Evolutionary conservation across 371 early-diverging fungal genomes (phyloP), one percentile per base, ranked within the genome.

Genomic region (Haplosporangium sp.): DNA sequence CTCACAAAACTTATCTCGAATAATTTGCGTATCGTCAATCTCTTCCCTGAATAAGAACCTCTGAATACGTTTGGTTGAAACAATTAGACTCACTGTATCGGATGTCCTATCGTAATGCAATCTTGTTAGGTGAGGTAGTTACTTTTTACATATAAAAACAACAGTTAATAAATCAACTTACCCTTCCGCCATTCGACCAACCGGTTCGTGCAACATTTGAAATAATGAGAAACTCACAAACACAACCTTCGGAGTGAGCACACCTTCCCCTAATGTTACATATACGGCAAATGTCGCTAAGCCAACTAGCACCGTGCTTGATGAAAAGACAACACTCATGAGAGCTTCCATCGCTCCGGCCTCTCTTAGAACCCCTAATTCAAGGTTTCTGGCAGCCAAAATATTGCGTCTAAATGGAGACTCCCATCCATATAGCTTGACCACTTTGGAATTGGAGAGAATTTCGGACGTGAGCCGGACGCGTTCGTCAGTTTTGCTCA

Each of bases 171-270:
- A 19, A 19, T 17, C 52, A 52, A 53, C 67, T 61, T 71, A 76
- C 77, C 91, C 88, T 72, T 82, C 87, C 0, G 95, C 93, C 15
- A 93, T 86, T 48, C 89, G 84, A 59, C 84, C 64, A 17, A 95
- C 76, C 34, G 95, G 95, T 73, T 89, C 92, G 58, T 89, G 92
- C 35, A 99, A 86, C 73, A 96, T 84, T 72, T 95, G 95, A 86
- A 98, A 96, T 15, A 98, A 88, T 1, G 97, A 86, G 70, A 99
- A 87, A 38, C 96, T 90, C 9, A 96, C 96, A 85, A 97, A 98
- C 0, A 96, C 95, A 67, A 89, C 83, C 63, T 89, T 88, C 17
- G 93, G 89, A 1, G 92, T 94, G 72, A 97, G 75, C 7, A 90
- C 91, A 7, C 79, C 69, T 27, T 75, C 82, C 4, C 76, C 84